Base-by-base conservation (phyloP, 1,284 basidiomycete genomes). In the Cutaneotrichosporon sp. region DNA sequence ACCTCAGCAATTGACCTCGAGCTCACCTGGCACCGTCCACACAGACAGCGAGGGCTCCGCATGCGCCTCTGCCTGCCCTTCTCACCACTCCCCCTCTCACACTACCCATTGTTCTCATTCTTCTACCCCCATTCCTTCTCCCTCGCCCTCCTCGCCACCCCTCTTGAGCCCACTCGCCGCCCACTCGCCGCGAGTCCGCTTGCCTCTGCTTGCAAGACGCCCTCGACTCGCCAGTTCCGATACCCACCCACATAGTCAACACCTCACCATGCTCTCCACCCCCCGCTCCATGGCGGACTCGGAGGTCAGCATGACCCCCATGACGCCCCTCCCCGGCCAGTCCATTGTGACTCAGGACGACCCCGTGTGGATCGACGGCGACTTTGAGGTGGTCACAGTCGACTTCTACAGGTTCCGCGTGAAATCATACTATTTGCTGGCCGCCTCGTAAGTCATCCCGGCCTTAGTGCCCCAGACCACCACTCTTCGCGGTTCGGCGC, bases 381-480 rank as follows among this genome's bases (percentile, higher is more conserved):
- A 63, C 50, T 58, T 61, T 27, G 54, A 54, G 51, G 51, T 66
- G 42, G 24, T 59, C 47, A 54, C 54, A 13, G 14, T 38, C 1
- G 65, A 66, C 53, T 11, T 49, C 6, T 47, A 62, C 38, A 33
- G 50, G 7, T 66, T 63, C 56, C 25, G 57, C 13, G 46, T 63
- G 3, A 56, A 56, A 5, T 58, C 50, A 13, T 62, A 49, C 36
- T 60, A 56, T 31, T 56, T 67, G 8, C 16, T 38, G 13, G 20
- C 45, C 7, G 20, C 20, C 20, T 25, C 45, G 45, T 46, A 22
- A 46, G 45, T 46, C 20, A 9, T 29, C 29, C 29, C 29, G 29
- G 29, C 29, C 29, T 4, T 29, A 29, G 29, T 29, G 29, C 29
- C 29, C 29, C n/a, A n/a, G n/a, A n/a, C n/a, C n/a, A n/a, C n/a